Percentiles rank a stretch among this genome's conserved stretches.
phyloP scores from a whole-genome alignment of 306 rosid genomes.

The Fagus crenata region DNA sequence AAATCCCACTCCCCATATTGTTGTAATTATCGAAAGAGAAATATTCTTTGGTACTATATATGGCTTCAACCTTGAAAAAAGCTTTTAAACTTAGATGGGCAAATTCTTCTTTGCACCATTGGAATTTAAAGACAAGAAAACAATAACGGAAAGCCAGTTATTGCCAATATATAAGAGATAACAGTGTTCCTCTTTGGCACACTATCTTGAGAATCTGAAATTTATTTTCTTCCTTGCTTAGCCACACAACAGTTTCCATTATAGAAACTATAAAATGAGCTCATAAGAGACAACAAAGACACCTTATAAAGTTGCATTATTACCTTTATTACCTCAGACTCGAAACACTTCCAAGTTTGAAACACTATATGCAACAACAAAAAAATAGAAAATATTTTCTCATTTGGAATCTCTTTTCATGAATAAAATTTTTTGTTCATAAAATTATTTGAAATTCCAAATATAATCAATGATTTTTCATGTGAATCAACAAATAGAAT shows the following conservation, averaged over 20 bases:
- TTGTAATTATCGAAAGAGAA: too few relatives aligned
- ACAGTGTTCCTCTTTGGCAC: background rate
- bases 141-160: conserved; percentile 20
- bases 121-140: conserved; percentile 24
- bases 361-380: background rate
- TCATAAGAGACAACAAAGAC: background rate
- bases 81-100: conserved; percentile 19
- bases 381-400: too few relatives aligned
- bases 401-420: too few relatives aligned
- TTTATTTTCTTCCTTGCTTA: background rate
- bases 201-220: background rate
- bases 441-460: too few relatives aligned
- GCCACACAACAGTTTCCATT: conserved; percentile 14
- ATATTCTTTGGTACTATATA: conserved; percentile 13
- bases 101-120: conserved; percentile 13
- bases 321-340: background rate
- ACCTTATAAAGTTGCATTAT: conserved; percentile 12
- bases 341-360: conserved; percentile 2
- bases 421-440: too few relatives aligned
- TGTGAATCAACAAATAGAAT: too few relatives aligned
- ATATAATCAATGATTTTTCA: too few relatives aligned
- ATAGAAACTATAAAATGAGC: background rate
- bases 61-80: conserved; percentile 12
- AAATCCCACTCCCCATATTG: too few relatives aligned
- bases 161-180: background rate